Base-by-base conservation (phyloP, 2,329 filamentous ascomycete species). In the Neofusicoccum parvum region DNA sequence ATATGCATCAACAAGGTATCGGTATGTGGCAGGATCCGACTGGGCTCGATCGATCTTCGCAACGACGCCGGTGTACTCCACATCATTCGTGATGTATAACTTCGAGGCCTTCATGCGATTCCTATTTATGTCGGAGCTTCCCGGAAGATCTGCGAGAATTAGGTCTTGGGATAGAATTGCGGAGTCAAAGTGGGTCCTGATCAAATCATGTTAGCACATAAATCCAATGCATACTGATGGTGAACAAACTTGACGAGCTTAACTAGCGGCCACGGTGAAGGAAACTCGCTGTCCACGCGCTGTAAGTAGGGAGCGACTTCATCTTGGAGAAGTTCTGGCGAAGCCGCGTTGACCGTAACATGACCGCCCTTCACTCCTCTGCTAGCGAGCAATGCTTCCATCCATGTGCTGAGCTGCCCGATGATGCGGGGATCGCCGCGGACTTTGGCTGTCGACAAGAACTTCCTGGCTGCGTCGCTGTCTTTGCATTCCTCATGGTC, bases 191-290 rank as follows among this genome's bases (percentile, higher is more conserved):
- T 9, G 49, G 3, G 67, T 65, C 5, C 65, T 66, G 23, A 9
- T 12, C 4, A 39, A 36, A 14, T 15, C 11, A 41, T 23, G 46
- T 11, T 11, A 43, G 2, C 32, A 12, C n/a, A 54, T n/a, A 3
- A 7, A 41, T 11, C 2, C 46, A 17, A 9, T n/a, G 14, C 12
- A 45, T 3, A 48, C 12, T 7, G 5, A 32, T 32, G 27, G 14
- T 32, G 17, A 11, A 36, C 67, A 51, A 37, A 67, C 58, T 66
- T 62, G 3, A 73, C 64, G 1, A 67, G 34, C 43, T 66, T 65
- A 7, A 75, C 71, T 0, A 75, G 60, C 1, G 72, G 72, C 70
- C 71, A 74, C 11, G 70, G 70, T 1, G 64, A 69, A 39, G 62
- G 62, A 3, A 7, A 14, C 1, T 34, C 11, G 6, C 12, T 9